These are phyloP conservation scores for Lecanosticta acicola DNA, from an alignment of 2,329 filamentous ascomycete genomes.

Conservation along the genomic window DNA sequence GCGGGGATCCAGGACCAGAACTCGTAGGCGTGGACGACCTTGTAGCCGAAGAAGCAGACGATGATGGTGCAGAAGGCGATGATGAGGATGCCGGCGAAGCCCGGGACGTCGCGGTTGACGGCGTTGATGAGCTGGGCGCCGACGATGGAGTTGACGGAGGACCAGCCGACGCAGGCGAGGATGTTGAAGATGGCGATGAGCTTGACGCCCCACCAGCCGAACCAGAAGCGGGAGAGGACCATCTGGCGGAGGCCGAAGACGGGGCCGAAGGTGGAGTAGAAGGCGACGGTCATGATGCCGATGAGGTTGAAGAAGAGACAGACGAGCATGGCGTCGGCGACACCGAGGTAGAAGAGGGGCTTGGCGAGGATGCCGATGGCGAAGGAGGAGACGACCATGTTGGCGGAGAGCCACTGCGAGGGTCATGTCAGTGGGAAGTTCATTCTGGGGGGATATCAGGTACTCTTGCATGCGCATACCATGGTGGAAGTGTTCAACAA, in stretches of 20 bases:
- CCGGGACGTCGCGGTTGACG: slow-evolving; percentile 63
- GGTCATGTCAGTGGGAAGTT: slow-evolving; percentile 11
- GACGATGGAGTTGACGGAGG: slow-evolving; percentile 71
- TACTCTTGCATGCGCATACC: slow-evolving; percentile 41
- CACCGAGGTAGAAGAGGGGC: slow-evolving; percentile 65
- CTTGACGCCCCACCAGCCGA: slow-evolving; percentile 48
- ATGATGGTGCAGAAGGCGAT: slow-evolving; percentile 63
- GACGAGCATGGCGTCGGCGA: slow-evolving; percentile 64
- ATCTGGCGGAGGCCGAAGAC: slow-evolving; percentile 71
- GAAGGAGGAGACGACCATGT: slow-evolving; percentile 72
- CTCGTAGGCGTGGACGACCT: slow-evolving; percentile 71
- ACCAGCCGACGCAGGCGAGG: slow-evolving; percentile 68
- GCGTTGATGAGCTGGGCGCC: slow-evolving; percentile 72
- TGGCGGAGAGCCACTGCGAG: slow-evolving; percentile 65
- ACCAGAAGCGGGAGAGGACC: slow-evolving; percentile 72
- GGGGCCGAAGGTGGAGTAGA: slow-evolving; percentile 72
- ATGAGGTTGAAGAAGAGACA: slow-evolving; percentile 72
- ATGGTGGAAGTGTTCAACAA: slow-evolving; percentile 65
- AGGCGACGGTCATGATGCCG: slow-evolving; percentile 65
- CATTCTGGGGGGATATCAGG: neutral
- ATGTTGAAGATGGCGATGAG: slow-evolving; percentile 62
- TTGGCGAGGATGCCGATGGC: slow-evolving; percentile 67
- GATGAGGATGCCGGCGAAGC: slow-evolving; percentile 68
- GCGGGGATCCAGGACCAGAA: slow-evolving; percentile 69
- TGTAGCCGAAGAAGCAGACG: slow-evolving; percentile 69